Percentiles rank a stretch among this genome's conserved stretches.
Evolutionary conservation across 768 basidiomycete genomes (phyloP).

Genomic region (Fibroporia radiculosa): DNA sequence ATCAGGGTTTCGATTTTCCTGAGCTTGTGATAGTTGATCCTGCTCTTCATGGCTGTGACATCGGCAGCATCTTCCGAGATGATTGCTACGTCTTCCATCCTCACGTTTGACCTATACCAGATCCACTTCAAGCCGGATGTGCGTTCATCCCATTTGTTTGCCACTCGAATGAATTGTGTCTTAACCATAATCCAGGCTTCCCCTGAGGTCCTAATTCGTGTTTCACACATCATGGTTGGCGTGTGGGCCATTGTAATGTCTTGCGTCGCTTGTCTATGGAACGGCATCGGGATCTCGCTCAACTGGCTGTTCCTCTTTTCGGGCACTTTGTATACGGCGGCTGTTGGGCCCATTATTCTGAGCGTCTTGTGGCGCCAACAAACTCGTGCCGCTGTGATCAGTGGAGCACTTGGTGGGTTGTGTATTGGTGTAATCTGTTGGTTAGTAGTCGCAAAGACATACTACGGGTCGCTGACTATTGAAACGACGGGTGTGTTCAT

Average conservation of each 20-base stretch:
- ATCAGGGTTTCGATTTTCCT: not conserved
- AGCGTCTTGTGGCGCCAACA: conserved; percentile 5
- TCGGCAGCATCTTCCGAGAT: conserved; percentile 20
- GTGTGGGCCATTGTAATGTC: conserved; percentile 20
- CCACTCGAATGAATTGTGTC: not conserved
- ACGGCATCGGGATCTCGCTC: conserved; percentile 17
- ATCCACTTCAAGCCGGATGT: conserved; percentile 4
- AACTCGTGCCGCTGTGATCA: conserved; percentile 1
- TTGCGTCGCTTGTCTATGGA: conserved; percentile 20
- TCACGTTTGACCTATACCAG: conserved; percentile 9
- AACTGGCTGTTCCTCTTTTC: conserved; percentile 7
- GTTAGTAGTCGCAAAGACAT: conserved; percentile 5
- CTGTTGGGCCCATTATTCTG: conserved; percentile 2
- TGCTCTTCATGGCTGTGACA: conserved; percentile 24
- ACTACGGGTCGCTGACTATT: conserved; percentile 1
- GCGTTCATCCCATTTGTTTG: not conserved
- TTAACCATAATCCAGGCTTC: conserved; percentile 15
- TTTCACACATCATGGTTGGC: conserved; percentile 21
- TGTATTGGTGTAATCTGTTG: conserved; percentile 4
- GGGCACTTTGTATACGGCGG: conserved; percentile 2
- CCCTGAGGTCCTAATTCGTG: conserved; percentile 15
- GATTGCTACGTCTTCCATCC: conserved; percentile 21
- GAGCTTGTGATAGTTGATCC: conserved; percentile 8
- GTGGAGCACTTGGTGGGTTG: conserved; percentile 1
- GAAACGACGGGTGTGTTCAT: not conserved